Conservation (phyloP, 345 rosid species). For the Pseudoturritis turrita region DNA sequence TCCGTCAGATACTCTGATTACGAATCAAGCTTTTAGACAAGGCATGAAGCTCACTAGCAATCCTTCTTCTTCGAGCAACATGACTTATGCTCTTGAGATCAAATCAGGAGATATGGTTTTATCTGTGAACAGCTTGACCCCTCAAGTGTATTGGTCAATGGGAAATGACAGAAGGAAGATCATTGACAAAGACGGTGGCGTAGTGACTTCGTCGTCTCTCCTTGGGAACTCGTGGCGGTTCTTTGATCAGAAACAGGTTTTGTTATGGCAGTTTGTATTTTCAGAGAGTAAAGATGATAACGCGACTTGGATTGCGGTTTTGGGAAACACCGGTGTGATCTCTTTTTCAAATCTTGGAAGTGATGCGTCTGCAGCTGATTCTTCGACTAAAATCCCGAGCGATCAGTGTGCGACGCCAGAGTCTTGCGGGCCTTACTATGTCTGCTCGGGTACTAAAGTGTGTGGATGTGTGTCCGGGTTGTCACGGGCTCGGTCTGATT, state of each 20-base stretch:
- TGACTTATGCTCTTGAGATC: constrained; percentile 70
- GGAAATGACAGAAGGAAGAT: constrained; percentile 37
- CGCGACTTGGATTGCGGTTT: constrained; percentile 68
- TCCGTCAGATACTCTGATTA: constrained; percentile 69
- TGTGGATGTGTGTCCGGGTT: constrained; percentile 68
- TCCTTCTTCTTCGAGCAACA: constrained; percentile 41
- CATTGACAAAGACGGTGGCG: constrained; percentile 43
- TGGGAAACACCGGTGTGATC: constrained; percentile 59
- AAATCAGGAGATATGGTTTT: constrained; percentile 71
- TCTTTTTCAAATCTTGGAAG: constrained; percentile 51
- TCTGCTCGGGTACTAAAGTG: constrained; percentile 46
- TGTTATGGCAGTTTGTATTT: constrained; percentile 55
- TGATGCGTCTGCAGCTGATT: constrained; percentile 19
- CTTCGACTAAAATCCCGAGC: constrained; percentile 54
- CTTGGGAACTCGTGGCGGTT: constrained; percentile 73
- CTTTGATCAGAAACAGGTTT: constrained; percentile 45
- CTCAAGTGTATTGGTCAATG: constrained; percentile 86
- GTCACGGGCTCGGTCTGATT: constrained; percentile 25
- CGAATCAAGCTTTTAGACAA: constrained; percentile 53
- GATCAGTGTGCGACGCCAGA: constrained; percentile 68
- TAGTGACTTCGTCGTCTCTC: constrained; percentile 43
- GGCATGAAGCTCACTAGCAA: constrained; percentile 73
- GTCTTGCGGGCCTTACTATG: constrained; percentile 52
- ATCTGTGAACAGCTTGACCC: constrained; percentile 52
- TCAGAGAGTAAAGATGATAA: constrained; percentile 37